Base-by-base conservation (phyloP, 2,329 filamentous ascomycete species). In the Emergomyces pasteurianus region DNA sequence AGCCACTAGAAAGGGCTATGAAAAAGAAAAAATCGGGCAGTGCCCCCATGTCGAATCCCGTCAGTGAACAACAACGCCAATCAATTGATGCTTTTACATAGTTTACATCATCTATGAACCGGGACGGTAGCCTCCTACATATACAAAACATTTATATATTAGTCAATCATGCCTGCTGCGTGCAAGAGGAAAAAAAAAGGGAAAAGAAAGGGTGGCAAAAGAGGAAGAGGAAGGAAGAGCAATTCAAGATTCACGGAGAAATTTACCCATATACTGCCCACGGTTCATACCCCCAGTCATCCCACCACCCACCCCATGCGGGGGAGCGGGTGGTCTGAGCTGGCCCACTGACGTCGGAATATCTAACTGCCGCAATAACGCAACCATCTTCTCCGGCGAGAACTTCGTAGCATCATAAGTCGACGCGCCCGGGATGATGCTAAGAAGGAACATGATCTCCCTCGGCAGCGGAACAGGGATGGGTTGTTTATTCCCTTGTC, bases 341-440 rank as follows among this genome's bases (percentile, higher is more conserved):
- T 77, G 75, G 21, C 71, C 68, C 40, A 75, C 70, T 34, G 71
- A 72, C 4, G 84, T 82, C 0, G 88, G 88, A 10, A 94, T 79
- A 28, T 83, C 78, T 7, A 87, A 84, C 59, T 84, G 81, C 38
- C 85, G 82, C 26, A 99, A 78, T 47, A 96, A 78, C 38, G 84
- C 82, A 7, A 94, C 86, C 76, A 96, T 79, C 62, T 82, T 85
- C 40, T 84, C 78, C 0, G 90, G 77, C 64, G 83, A 88, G 67
- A 96, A 87, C 12, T 85, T 82, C 46, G 84, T 82, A 23, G 84
- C 83, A 59, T 86, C 84, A 73, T 95, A 96, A 8, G 83, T 80
- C 28, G 87, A 83, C 0, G 88, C 82, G 0, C 84, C 80, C 0
- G 91, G 91, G 14, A 95, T 86, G 63, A 92, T 86, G 65, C 86